phyloP scores from a whole-genome alignment of 306 rosid species.

The Cucurbita pepo region DNA sequence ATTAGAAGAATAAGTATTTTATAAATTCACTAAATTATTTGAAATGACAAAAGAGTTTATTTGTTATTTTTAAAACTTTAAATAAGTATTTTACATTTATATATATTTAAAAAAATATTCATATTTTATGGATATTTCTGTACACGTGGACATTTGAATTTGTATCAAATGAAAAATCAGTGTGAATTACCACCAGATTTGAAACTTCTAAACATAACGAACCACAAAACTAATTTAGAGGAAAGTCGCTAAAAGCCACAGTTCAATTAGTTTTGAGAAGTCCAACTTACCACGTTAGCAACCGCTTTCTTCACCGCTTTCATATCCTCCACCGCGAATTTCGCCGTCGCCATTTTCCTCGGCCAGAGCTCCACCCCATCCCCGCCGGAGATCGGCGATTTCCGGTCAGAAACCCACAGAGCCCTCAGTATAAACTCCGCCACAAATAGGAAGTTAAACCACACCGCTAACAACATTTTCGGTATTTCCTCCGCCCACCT shows the following conservation, averaged over 20 bases:
- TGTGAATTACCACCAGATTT: too few species aligned
- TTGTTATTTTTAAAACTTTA: too few species aligned
- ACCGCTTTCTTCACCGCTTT: slow-evolving; percentile 44
- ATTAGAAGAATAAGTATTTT: too few species aligned
- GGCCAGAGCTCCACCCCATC: slow-evolving; percentile 84
- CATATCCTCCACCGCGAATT: slow-evolving; percentile 50
- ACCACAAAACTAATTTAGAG: too few species aligned
- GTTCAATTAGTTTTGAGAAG: background rate
- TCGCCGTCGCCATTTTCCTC: slow-evolving; percentile 55
- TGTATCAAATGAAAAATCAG: too few species aligned
- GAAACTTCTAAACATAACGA: too few species aligned
- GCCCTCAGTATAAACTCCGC: slow-evolving; percentile 23
- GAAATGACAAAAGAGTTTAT: too few species aligned
- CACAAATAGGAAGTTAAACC: slow-evolving; percentile 33
- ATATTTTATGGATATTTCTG: too few species aligned
- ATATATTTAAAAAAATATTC: too few species aligned
- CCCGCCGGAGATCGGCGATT: slow-evolving; percentile 52
- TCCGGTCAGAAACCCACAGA: slow-evolving; percentile 46
- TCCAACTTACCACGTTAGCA: slow-evolving; percentile 25
- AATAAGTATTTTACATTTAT: too few species aligned
- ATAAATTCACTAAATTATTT: too few species aligned
- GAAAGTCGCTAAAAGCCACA: background rate
- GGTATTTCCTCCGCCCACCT: background rate
- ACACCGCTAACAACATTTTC: slow-evolving; percentile 4
- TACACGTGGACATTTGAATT: too few species aligned